Conservation (phyloP, 495 filamentous ascomycete species). For the Pyrenula massariospora region DNA sequence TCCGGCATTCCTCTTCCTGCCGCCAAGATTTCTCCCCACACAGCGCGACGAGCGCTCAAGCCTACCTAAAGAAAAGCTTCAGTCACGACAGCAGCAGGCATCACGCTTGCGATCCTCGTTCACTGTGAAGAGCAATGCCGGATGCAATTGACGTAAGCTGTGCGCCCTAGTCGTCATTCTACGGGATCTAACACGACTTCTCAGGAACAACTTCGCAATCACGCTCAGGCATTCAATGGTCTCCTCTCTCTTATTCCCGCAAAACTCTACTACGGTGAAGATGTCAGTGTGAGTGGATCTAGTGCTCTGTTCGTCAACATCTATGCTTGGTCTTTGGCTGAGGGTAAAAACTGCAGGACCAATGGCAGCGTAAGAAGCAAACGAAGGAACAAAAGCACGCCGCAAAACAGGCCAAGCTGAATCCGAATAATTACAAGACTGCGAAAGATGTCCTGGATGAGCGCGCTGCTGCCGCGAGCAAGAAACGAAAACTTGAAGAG, state of each 20-base stretch:
- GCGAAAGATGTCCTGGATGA: slow-evolving; percentile 82
- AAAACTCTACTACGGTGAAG: slow-evolving; percentile 82
- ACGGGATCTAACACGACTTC: neutral
- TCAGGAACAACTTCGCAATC: slow-evolving; percentile 75
- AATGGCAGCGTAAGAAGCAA: slow-evolving; percentile 82
- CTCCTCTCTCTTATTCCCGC: slow-evolving; percentile 86
- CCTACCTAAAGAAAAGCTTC: neutral
- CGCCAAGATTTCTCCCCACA: too few species aligned
- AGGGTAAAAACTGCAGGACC: slow-evolving; percentile 45
- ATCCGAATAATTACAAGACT: slow-evolving; percentile 67
- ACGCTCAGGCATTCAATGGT: slow-evolving; percentile 81
- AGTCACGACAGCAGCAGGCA: neutral
- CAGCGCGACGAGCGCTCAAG: neutral
- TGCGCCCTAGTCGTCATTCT: neutral
- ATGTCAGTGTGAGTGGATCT: slow-evolving; percentile 72
- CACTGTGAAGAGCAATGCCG: neutral
- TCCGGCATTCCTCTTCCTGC: too few species aligned
- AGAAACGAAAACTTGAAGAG: slow-evolving; percentile 55
- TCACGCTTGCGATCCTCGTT: neutral
- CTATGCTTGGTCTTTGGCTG: slow-evolving; percentile 7
- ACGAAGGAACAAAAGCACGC: slow-evolving; percentile 70
- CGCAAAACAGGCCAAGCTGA: slow-evolving; percentile 71
- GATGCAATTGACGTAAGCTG: neutral
- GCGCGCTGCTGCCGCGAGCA: slow-evolving; percentile 33
- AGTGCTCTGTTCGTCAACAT: slow-evolving; percentile 1